A percentile compares a stretch with the other conserved stretches of the same genome.
phyloP scores from a whole-genome alignment of 2,329 filamentous ascomycete species.

The Fusarium vanettenii region DNA sequence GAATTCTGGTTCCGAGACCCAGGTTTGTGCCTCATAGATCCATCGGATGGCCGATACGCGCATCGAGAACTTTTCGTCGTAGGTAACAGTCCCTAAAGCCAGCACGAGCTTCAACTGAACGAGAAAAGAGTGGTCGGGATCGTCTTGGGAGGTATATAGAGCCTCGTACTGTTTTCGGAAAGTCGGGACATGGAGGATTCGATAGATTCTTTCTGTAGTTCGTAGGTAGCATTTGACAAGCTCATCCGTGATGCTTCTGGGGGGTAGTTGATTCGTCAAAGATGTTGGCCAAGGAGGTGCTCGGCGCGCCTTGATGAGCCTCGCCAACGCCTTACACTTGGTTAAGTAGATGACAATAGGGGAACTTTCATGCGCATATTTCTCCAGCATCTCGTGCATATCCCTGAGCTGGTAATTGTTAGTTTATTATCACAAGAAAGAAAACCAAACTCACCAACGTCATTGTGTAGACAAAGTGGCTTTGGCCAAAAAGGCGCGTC shows the following conservation, averaged over 20 bases:
- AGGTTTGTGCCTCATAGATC: constrained; percentile 68
- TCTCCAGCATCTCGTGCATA: constrained; percentile 58
- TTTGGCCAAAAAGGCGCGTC: constrained; percentile 66
- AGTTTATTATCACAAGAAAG: not conserved
- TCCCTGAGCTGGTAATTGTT: constrained; percentile 52
- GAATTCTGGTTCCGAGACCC: constrained; percentile 63
- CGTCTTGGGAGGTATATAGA: constrained; percentile 54
- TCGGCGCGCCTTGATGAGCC: constrained; percentile 62
- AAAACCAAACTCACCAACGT: constrained; percentile 52
- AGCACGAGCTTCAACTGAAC: constrained; percentile 69
- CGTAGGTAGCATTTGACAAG: constrained; percentile 62
- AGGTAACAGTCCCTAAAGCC: constrained; percentile 64
- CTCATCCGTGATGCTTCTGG: constrained; percentile 56
- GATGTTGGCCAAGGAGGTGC: constrained; percentile 60
- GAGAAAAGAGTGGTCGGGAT: constrained; percentile 58
- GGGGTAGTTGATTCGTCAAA: constrained; percentile 58
- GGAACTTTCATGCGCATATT: constrained; percentile 51
- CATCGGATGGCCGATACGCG: constrained; percentile 63
- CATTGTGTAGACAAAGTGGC: constrained; percentile 66
- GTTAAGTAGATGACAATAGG: constrained; percentile 53
- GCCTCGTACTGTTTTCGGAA: constrained; percentile 62
- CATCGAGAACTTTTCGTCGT: constrained; percentile 63
- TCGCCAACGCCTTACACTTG: constrained; percentile 64
- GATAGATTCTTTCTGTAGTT: constrained; percentile 59
- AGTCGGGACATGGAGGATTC: constrained; percentile 63